phyloP scores from a whole-genome alignment of 352 stramenopile species.

The Pythium scleroteichum region DNA sequence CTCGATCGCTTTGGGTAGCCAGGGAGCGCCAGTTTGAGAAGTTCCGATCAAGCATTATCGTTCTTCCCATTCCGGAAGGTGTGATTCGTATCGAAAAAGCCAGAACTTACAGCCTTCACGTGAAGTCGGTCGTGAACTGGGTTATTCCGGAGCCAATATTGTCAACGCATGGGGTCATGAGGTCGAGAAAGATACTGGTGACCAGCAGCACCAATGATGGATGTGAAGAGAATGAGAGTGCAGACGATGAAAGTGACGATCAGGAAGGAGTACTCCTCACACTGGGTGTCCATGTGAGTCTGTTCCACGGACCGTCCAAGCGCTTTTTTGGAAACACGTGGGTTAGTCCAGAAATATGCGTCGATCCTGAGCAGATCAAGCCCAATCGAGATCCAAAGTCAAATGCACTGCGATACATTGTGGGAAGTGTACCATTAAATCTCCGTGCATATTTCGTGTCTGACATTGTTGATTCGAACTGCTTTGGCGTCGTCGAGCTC shows the following conservation, averaged over 20 bases:
- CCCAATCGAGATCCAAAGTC: slow-evolving; percentile 45
- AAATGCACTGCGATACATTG: slow-evolving; percentile 49
- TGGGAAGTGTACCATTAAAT: slow-evolving; percentile 58
- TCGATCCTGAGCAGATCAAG: slow-evolving; percentile 55
- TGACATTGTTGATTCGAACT: slow-evolving; percentile 87
- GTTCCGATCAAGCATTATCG: slow-evolving; percentile 62
- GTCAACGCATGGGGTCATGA: not conserved
- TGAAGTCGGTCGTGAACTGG: slow-evolving; percentile 71
- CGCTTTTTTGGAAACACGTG: slow-evolving; percentile 94
- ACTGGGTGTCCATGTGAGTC: slow-evolving; percentile 80
- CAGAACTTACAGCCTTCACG: slow-evolving; percentile 60
- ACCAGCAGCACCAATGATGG: slow-evolving; percentile 26
- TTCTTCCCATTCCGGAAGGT: slow-evolving; percentile 61
- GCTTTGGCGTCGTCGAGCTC: slow-evolving; percentile 92
- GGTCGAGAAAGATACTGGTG: slow-evolving; percentile 6
- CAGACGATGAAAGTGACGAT: slow-evolving; percentile 33
- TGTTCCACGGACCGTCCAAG: slow-evolving; percentile 85
- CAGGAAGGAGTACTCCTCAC: slow-evolving; percentile 58
- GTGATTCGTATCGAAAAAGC: slow-evolving; percentile 56
- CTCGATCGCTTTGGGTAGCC: slow-evolving; percentile 45
- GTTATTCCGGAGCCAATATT: slow-evolving; percentile 59
- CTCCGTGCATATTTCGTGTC: slow-evolving; percentile 85
- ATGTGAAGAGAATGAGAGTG: slow-evolving; percentile 11
- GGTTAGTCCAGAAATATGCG: slow-evolving; percentile 66
- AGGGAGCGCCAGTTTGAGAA: slow-evolving; percentile 80